phyloP scores from a whole-genome alignment of 129 eudicot species.

The Ambrosia trifida region DNA sequence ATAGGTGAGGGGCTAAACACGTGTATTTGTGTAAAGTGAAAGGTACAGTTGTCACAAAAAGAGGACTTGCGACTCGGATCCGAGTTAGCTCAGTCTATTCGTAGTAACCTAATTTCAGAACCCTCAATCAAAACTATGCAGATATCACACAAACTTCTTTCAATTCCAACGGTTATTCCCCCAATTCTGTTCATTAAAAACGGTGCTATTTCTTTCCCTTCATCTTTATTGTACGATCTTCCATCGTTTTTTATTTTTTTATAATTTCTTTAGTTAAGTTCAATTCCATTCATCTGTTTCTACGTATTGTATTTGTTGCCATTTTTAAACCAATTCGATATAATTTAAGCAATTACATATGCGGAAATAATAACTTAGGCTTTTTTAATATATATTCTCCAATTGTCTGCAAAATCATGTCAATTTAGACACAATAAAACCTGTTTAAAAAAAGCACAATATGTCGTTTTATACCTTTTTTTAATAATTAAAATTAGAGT shows the following conservation, averaged over 20 bases:
- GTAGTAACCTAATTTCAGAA: background rate
- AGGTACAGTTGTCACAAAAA: no score
- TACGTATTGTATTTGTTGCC: background rate
- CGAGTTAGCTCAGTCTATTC: no score
- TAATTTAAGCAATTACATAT: background rate
- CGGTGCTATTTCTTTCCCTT: background rate
- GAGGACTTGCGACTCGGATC: no score
- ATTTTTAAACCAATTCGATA: background rate
- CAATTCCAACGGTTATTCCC: background rate
- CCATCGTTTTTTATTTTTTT: background rate
- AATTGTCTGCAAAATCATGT: no score
- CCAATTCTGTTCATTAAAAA: background rate
- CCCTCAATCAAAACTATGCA: background rate
- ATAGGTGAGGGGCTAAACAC: no score
- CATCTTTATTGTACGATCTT: background rate
- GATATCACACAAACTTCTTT: background rate
- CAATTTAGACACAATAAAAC: no score
- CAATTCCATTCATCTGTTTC: background rate
- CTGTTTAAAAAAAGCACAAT: no score
- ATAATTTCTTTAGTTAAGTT: background rate
- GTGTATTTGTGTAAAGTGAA: no score
- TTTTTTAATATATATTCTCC: slow-evolving; percentile 1
- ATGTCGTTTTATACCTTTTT: no score
- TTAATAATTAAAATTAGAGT: no score
- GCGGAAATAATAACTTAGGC: background rate